phyloP scores from a whole-genome alignment of 306 rosid genomes.

The Begonia peltatifolia region DNA sequence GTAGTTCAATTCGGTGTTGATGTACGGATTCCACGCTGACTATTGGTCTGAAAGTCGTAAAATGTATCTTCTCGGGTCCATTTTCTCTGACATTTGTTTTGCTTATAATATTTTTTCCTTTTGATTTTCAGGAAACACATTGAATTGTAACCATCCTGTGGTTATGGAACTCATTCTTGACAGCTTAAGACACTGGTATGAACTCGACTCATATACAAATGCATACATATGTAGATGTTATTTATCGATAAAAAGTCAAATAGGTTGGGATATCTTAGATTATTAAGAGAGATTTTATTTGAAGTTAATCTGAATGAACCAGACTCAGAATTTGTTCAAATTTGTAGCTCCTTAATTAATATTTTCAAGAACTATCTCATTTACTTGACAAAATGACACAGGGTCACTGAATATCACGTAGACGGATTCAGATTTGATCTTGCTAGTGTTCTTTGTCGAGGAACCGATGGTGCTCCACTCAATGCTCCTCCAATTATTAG shows the following conservation, averaged over 20 bases:
- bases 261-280: no score
- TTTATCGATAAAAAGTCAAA: no score
- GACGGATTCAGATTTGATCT: conserved; percentile 99
- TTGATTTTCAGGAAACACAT: conserved; percentile 64
- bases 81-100: neutral
- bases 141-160: conserved; percentile 87
- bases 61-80: no score
- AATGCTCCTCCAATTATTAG: conserved; percentile 62
- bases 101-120: conserved; percentile 8
- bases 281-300: no score
- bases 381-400: conserved; percentile 16
- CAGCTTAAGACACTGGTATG: conserved; percentile 95
- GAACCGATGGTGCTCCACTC: conserved; percentile 73
- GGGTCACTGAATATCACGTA: conserved; percentile 90
- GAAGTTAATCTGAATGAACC: no score
- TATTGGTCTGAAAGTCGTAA: no score
- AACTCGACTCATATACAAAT: neutral
- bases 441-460: conserved; percentile 85
- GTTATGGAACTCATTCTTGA: conserved; percentile 88
- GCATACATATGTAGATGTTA: neutral
- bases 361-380: no score
- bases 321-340: no score
- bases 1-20: no score
- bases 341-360: no score
- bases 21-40: no score